These are phyloP conservation scores for Picochlorum sp. DNA, from an alignment of 139 green algal genomes.

Conservation along the genomic window DNA sequence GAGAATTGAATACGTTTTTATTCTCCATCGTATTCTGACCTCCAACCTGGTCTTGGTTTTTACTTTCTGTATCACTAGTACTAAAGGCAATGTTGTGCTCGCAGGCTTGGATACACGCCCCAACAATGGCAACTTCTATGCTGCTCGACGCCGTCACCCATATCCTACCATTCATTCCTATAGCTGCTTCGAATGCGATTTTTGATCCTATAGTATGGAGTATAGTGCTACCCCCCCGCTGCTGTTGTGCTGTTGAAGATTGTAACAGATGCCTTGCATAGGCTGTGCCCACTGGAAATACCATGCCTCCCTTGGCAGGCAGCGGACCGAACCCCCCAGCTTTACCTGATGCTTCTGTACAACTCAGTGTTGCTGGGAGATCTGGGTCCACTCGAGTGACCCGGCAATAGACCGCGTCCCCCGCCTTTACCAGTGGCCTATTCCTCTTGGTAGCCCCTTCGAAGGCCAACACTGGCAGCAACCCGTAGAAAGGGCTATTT, in stretches of 20 bases:
- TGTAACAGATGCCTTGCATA: constrained; percentile 34
- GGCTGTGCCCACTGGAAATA: constrained; percentile 18
- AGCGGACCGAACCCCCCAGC: constrained; percentile 55
- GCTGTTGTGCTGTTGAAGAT: not conserved
- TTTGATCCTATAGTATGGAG: constrained; percentile 45
- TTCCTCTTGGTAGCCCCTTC: constrained; percentile 73
- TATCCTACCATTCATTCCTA: constrained; percentile 66
- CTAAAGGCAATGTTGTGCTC: not conserved
- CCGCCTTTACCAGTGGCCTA: constrained; percentile 52
- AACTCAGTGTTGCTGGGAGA: constrained; percentile 56
- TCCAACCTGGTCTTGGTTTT: no score
- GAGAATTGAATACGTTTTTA: no score
- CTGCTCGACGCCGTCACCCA: constrained; percentile 25
- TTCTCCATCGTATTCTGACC: no score
- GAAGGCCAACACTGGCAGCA: constrained; percentile 68
- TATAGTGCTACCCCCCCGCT: constrained; percentile 8
- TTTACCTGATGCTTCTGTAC: constrained; percentile 47
- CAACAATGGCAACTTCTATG: not conserved
- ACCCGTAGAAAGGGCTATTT: constrained; percentile 43
- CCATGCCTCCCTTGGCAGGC: constrained; percentile 30
- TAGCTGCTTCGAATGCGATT: constrained; percentile 58
- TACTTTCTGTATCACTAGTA: no score
- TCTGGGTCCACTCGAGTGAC: constrained; percentile 50
- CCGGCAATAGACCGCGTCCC: constrained; percentile 65
- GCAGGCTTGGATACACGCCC: not conserved